Evolutionary conservation across 257 asterid species (phyloP).

Genomic region (Vinca minor): DNA sequence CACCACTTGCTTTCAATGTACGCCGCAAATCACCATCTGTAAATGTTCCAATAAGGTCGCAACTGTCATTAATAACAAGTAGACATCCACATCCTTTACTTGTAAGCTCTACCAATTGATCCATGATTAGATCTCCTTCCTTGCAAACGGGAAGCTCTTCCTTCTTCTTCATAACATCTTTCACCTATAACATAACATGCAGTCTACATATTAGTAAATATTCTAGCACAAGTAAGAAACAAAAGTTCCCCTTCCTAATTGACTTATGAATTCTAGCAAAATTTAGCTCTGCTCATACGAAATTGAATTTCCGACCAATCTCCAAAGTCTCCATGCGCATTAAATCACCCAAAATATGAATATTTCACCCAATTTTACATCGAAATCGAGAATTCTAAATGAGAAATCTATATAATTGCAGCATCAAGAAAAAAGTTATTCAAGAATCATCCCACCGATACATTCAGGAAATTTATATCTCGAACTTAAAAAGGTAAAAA

Average conservation of each 20-base stretch:
- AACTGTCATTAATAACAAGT: constrained; percentile 53
- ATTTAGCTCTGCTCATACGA: neutral
- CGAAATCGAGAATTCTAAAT: neutral
- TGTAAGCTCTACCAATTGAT: constrained; percentile 83
- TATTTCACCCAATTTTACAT: too few relatives aligned
- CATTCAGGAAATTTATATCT: neutral
- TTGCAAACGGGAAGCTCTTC: constrained; percentile 78
- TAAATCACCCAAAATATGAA: neutral
- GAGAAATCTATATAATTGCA: neutral
- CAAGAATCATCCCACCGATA: neutral
- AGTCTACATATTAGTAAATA: neutral
- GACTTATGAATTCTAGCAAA: neutral
- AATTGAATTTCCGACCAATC: neutral
- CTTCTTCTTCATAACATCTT: constrained; percentile 80
- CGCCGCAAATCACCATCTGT: constrained; percentile 92
- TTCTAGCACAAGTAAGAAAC: neutral
- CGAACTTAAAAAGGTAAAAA: neutral
- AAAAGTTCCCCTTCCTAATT: neutral
- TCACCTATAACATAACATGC: constrained; percentile 46
- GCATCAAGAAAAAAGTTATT: neutral
- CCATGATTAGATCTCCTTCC: constrained; percentile 80
- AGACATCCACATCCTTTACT: constrained; percentile 96
- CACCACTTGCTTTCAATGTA: constrained; percentile 79
- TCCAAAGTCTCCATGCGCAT: neutral
- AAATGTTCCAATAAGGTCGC: constrained; percentile 72